Percentiles rank a stretch among this genome's conserved stretches.
Evolutionary conservation across 23 red algal species (phyloP).

Genomic region (Agarophyton chilense): DNA sequence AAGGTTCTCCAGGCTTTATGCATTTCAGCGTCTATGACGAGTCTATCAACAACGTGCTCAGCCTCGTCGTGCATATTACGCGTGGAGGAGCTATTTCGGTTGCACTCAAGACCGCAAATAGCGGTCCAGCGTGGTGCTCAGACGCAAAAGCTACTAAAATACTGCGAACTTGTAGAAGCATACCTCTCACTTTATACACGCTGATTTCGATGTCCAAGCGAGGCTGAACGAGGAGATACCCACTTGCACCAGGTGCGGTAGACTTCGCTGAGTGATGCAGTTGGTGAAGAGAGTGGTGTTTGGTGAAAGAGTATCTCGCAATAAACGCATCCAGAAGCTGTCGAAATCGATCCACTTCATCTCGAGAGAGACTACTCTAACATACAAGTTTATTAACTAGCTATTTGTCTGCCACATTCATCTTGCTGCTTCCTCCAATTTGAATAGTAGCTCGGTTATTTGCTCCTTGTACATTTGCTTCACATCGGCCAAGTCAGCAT

Average conservation of each 20-base stretch:
- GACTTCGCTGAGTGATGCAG: no score
- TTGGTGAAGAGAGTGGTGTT: no score
- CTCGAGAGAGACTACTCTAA: background rate
- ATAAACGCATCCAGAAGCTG: no score
- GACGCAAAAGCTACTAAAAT: slow-evolving; percentile 58
- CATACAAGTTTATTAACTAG: background rate
- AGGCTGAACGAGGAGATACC: background rate
- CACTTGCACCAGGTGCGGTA: no score
- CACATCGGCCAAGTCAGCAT: slow-evolving; percentile 85
- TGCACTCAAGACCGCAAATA: slow-evolving; percentile 12
- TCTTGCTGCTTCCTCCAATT: slow-evolving; percentile 60
- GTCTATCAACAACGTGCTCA: slow-evolving; percentile 35
- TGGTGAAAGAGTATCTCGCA: no score
- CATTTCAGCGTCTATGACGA: slow-evolving; percentile 50
- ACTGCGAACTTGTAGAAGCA: slow-evolving; percentile 11
- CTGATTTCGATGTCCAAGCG: background rate
- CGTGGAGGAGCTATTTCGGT: slow-evolving; percentile 46
- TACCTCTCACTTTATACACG: slow-evolving; percentile 43
- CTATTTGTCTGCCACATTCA: slow-evolving; percentile 1
- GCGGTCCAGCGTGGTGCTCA: slow-evolving; percentile 19
- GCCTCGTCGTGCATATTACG: slow-evolving; percentile 44
- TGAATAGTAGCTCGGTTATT: slow-evolving; percentile 75
- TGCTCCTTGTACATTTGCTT: slow-evolving; percentile 91
- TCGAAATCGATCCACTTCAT: no score
- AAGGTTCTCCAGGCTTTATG: slow-evolving; percentile 52